Conservation (phyloP, 2,329 filamentous ascomycete genomes). For the Fusarium sp. region DNA sequence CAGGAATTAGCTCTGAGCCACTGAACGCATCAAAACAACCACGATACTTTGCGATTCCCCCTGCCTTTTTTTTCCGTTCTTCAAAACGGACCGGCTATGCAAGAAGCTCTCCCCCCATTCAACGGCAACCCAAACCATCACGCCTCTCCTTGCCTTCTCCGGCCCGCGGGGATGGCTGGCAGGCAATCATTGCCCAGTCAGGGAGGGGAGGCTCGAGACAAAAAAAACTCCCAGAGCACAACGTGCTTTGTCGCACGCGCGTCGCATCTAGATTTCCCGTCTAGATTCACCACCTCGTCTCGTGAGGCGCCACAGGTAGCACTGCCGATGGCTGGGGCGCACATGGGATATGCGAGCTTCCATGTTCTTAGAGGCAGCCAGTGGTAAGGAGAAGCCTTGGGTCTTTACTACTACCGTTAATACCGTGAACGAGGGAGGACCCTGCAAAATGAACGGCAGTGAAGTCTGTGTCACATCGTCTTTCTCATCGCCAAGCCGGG, state of each 20-base stretch:
- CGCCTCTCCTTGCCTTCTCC: constrained; percentile 20
- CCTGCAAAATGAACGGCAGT: background rate
- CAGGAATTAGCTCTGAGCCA: constrained; percentile 37
- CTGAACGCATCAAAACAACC: constrained; percentile 35
- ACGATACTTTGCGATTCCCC: background rate
- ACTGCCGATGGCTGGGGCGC: constrained; percentile 20
- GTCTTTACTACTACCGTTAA: background rate
- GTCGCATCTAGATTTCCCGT: constrained; percentile 34
- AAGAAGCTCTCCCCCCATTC: background rate
- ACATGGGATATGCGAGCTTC: constrained; percentile 32
- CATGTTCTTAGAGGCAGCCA: constrained; percentile 4
- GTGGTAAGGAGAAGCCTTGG: background rate
- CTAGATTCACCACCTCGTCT: constrained; percentile 19
- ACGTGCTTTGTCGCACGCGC: constrained; percentile 31
- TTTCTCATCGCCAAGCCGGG: constrained; percentile 2
- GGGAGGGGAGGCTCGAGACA: background rate
- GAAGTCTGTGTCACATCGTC: background rate
- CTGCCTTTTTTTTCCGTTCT: background rate
- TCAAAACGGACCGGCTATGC: constrained; percentile 1
- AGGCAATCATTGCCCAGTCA: constrained; percentile 32
- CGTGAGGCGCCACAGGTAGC: constrained; percentile 28
- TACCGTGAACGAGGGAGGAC: background rate
- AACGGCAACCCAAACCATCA: constrained; percentile 8
- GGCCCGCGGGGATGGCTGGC: background rate
- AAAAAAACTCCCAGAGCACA: constrained; percentile 15